Percentiles rank a stretch among this genome's conserved stretches.
These are phyloP conservation scores for Nicotiana attenuata DNA, from an alignment of 257 asterid species.

Conservation along the genomic window DNA sequence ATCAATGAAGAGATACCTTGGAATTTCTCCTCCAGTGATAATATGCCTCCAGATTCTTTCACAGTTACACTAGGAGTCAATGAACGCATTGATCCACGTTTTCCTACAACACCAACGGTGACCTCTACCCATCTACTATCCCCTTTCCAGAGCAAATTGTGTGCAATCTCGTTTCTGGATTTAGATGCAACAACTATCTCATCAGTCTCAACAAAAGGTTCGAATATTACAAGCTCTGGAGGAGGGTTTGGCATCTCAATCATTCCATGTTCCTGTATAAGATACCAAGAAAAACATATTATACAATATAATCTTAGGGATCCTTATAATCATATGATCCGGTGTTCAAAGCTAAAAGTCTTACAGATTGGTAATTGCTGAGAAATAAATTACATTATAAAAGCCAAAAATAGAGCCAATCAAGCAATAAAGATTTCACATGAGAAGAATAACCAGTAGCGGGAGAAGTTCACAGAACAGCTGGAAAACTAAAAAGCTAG, in stretches of 20 bases:
- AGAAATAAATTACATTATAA: not conserved
- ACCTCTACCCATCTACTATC: slow-evolving; percentile 87
- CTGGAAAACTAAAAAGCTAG: not conserved
- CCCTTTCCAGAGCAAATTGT: slow-evolving; percentile 67
- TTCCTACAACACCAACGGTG: slow-evolving; percentile 82
- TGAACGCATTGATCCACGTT: slow-evolving; percentile 65
- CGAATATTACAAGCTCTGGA: slow-evolving; percentile 68
- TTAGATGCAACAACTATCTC: slow-evolving; percentile 57
- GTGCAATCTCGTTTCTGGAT: slow-evolving; percentile 37
- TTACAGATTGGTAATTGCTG: not conserved
- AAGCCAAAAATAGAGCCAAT: not conserved
- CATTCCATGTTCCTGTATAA: slow-evolving; percentile 58
- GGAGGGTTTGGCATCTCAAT: slow-evolving; percentile 91
- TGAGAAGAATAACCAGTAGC: not conserved
- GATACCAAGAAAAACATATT: slow-evolving; percentile 9
- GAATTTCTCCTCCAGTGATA: slow-evolving; percentile 88
- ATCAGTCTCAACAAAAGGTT: slow-evolving; percentile 83
- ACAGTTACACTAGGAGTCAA: slow-evolving; percentile 87
- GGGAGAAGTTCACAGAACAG: not conserved
- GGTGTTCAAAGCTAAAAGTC: not conserved
- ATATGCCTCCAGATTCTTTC: slow-evolving; percentile 79
- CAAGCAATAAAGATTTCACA: not conserved
- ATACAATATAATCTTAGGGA: not conserved
- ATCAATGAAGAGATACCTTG: slow-evolving; percentile 45
- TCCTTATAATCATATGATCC: not conserved